Base-by-base conservation (phyloP, 2,329 filamentous ascomycete genomes). In the Periconia macrospinosa region DNA sequence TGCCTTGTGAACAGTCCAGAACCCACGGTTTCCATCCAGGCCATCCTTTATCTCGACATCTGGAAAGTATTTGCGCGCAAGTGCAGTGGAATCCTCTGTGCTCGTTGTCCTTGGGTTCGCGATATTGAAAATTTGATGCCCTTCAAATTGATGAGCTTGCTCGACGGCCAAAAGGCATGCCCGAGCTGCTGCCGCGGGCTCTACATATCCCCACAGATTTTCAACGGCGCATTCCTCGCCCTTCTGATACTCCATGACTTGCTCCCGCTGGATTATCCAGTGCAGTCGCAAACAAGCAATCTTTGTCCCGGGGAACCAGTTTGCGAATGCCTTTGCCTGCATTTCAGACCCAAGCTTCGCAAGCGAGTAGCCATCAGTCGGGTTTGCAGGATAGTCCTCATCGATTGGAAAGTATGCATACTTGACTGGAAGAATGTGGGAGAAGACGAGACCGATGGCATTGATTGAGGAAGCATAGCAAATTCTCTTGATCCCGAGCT, bases 381-480 rank as follows among this genome's bases (percentile, higher is more conserved):
- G 72, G 14, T 60, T 62, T 15, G 56, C 54, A 1, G 68, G 65
- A 19, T 65, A 65, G 8, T 72, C 66, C 59, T 76, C 72, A 35
- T 76, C 72, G 23, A 75, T 63, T 20, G 72, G 73, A 51, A 75
- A 74, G 53, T 73, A 76, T 40, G 68, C 67, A 50, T 74, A 73
- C 6, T 61, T 53, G n/a, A 74, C 53, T 17, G 71, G 69, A 44
- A 61, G 70, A 42, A 71, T 70, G 15, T 27, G 23, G 23, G 72
- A 63, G 53, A 73, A 74, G 19, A 73, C 73, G 1, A 76, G 66
- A 0, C 73, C 73, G 18, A 75, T 69, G 6, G 74, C 73, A 41
- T 74, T 75, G 30, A 76, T 72, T 6, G 67, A 73, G 14, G 66
- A 72, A 7, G 72, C 71, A 50, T 74, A 76, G 63, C 69, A 72